Evolutionary conservation across 495 filamentous ascomycete genomes (phyloP), one percentile per base, ranked within the genome.

Genomic region (Penicillium antarcticum): DNA sequence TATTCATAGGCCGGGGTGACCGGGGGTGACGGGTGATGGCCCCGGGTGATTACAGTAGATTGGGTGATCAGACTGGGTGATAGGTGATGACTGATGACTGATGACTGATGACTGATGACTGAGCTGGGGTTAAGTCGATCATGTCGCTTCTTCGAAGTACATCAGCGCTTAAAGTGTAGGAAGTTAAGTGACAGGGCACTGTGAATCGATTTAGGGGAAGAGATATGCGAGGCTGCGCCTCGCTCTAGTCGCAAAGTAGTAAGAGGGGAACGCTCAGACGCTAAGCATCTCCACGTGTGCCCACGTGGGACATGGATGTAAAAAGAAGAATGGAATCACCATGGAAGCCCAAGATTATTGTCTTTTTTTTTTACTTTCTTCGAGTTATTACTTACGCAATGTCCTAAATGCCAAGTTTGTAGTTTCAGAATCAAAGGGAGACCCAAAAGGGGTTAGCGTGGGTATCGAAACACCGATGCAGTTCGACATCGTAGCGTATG

Each of bases 261-360:
- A 55, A 48, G 49, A 56, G 52, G 42, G 52, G 59, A 58, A 50
- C 50, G 53, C 44, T 51, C 56, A 56, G 39, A 48, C 51, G 44
- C 48, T 53, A 42, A 42, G 42, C 46, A 58, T 55, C 62, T 63
- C 69, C 65, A 70, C 69, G 65, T 67, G 69, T 60, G 59, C 63
- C 59, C 69, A 72, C 69, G 69, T 72, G 69, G 63, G 56, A 62
- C 67, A 70, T 70, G 67, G 67, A 53, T 62, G 57, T 53, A 35
- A 60, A 48, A 49, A 55, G 45, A 63, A 62, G 52, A 41, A 58
- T 70, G 49, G 65, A 70, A 70, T 58, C 57, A 50, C 46, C 47
- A 44, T 63, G 57, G 65, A 67, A 48, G 52, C 41, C 45, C 23
- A n/a, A 23, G 42, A 34, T 46, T 43, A 16, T 29, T 36, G 14